These are phyloP conservation scores for Lepraria neglecta DNA, from an alignment of 495 filamentous ascomycete genomes.

Conservation along the genomic window DNA sequence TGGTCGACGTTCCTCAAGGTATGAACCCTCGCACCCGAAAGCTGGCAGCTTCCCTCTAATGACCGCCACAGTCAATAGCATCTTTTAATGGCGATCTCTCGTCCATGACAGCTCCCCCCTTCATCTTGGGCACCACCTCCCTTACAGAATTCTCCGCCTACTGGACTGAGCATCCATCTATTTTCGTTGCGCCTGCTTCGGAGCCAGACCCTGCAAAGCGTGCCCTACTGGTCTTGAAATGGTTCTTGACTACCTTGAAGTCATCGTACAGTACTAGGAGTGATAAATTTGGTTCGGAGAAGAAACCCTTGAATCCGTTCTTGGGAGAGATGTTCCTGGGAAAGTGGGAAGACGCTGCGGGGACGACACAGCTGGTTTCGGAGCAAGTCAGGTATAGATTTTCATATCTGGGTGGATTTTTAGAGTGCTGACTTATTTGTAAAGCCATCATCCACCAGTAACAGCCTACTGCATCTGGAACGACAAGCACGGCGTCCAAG, in stretches of 20 bases:
- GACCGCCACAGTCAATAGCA: constrained; percentile 65
- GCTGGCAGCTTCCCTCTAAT: constrained; percentile 12
- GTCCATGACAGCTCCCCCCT: constrained; percentile 88
- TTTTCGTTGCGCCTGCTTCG: constrained; percentile 78
- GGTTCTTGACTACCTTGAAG: constrained; percentile 94
- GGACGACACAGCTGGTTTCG: constrained; percentile 64
- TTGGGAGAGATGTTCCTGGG: constrained; percentile 87
- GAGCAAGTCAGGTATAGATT: constrained; percentile 68
- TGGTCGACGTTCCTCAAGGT: constrained; percentile 53
- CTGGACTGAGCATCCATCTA: constrained; percentile 87
- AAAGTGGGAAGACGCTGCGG: constrained; percentile 72
- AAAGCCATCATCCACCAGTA: constrained; percentile 91
- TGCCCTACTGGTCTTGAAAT: constrained; percentile 82
- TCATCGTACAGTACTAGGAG: constrained; percentile 88
- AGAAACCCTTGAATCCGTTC: constrained; percentile 93
- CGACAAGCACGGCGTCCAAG: constrained; percentile 67
- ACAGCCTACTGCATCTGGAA: constrained; percentile 93
- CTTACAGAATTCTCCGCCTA: constrained; percentile 93
- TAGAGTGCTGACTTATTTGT: constrained; percentile 7
- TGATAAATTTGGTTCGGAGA: constrained; percentile 89
- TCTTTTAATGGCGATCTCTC: constrained; percentile 96
- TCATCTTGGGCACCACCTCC: constrained; percentile 88
- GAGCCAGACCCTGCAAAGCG: constrained; percentile 79
- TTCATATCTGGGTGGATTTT: not conserved
- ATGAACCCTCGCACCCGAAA: constrained; percentile 8